Percentiles rank a stretch among this genome's conserved stretches.
Conservation (phyloP, 495 filamentous ascomycete genomes). For the Platismatia glauca region DNA sequence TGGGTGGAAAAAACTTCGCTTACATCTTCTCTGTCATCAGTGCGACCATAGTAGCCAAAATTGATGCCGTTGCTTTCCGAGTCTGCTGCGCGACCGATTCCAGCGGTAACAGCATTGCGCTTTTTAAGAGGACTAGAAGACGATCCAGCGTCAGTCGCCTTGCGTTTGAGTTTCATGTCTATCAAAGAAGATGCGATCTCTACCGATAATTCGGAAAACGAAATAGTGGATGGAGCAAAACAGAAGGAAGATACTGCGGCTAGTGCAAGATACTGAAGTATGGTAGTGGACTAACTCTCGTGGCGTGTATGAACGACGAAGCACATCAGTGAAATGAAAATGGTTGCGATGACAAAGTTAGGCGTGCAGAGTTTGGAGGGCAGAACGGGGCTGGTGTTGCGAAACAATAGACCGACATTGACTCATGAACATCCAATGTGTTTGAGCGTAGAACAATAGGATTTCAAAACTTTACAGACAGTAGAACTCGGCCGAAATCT, state of each 20-base stretch:
- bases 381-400: slow-evolving; percentile 2
- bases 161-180: slow-evolving; percentile 3
- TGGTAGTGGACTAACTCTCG: neutral
- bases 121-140: slow-evolving; percentile 33
- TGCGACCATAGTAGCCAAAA: slow-evolving; percentile 15
- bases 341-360: neutral
- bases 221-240: neutral
- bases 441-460: neutral
- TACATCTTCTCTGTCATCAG: slow-evolving; percentile 34
- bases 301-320: neutral
- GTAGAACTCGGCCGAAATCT: neutral
- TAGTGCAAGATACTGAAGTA: neutral
- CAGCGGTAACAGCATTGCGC: slow-evolving; percentile 30
- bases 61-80: slow-evolving; percentile 30
- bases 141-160: slow-evolving; percentile 7
- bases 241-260: neutral
- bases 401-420: slow-evolving; percentile 5
- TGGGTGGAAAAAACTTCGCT: slow-evolving; percentile 23
- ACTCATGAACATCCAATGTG: neutral
- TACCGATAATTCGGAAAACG: neutral
- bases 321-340: neutral
- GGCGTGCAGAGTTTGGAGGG: neutral
- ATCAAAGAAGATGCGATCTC: neutral
- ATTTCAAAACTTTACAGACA: neutral
- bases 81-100: slow-evolving; percentile 30